phyloP scores from a whole-genome alignment of 805 yeast genomes.

The Monosporozyma aerobia region DNA sequence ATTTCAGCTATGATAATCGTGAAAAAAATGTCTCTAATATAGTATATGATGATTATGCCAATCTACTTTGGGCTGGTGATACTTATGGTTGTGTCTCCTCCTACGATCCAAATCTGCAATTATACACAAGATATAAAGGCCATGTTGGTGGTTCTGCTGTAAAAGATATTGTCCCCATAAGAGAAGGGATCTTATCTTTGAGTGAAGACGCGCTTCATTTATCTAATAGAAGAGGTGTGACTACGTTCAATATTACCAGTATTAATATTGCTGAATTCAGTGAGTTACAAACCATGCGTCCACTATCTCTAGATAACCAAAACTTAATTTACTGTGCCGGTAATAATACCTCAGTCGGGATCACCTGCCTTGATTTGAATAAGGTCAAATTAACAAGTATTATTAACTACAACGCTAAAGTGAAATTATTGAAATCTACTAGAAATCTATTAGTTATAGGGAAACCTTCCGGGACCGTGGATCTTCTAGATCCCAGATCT shows the following conservation, averaged over 20 bases:
- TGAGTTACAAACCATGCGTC: conserved; percentile 35
- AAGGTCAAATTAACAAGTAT: conserved; percentile 31
- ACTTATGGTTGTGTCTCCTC: conserved; percentile 40
- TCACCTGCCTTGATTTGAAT: conserved; percentile 36
- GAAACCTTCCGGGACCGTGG: conserved; percentile 49
- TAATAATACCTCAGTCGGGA: conserved; percentile 24
- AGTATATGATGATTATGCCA: conserved; percentile 61
- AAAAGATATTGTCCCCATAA: conserved; percentile 43
- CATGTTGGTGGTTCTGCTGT: conserved; percentile 39
- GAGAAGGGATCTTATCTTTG: conserved; percentile 50
- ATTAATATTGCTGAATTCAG: conserved; percentile 27
- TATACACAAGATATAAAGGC: conserved; percentile 51
- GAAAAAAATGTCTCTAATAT: conserved; percentile 28
- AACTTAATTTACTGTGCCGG: conserved; percentile 41
- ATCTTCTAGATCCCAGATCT: conserved; percentile 50
- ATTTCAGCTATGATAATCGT: conserved; percentile 25
- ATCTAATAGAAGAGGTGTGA: conserved; percentile 49
- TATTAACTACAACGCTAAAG: conserved; percentile 37
- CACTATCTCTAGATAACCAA: conserved; percentile 31
- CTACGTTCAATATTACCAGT: conserved; percentile 28
- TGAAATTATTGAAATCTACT: conserved; percentile 41
- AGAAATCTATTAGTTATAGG: conserved; percentile 52
- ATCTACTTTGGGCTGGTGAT: conserved; percentile 82
- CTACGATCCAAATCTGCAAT: conserved; percentile 39
- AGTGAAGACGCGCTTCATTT: conserved; percentile 44